These are phyloP conservation scores for Yamadazyma diospyri DNA, from an alignment of 1,139 yeast genomes.

Conservation along the genomic window DNA sequence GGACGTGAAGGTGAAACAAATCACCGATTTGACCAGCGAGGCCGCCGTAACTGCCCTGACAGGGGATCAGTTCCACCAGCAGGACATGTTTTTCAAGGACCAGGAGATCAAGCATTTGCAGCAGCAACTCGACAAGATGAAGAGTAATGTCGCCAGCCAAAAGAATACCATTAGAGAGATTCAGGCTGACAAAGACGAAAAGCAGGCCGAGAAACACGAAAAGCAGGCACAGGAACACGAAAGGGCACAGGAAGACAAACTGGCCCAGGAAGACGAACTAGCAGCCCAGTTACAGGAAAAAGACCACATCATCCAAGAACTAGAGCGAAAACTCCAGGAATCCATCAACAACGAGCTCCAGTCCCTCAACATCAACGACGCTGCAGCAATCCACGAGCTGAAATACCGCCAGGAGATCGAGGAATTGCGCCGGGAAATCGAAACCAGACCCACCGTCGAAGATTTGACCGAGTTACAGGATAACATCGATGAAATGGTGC, in stretches of 20 bases:
- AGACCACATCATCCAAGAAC: constrained; percentile 12
- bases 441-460: constrained; percentile 29
- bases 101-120: constrained; percentile 16
- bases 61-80: constrained; percentile 7
- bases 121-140: constrained; percentile 15
- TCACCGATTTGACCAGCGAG: constrained; percentile 5
- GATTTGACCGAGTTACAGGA: constrained; percentile 30
- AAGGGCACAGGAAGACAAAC: background rate
- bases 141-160: constrained; percentile 10
- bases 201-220: background rate
- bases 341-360: constrained; percentile 15
- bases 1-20: constrained; percentile 4
- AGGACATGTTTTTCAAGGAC: constrained; percentile 14
- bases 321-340: constrained; percentile 14
- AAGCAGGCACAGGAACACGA: background rate
- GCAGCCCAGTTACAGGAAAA: constrained; percentile 7
- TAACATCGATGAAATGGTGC: constrained; percentile 29
- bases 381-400: constrained; percentile 14
- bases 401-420: constrained; percentile 16
- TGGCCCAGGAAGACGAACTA: constrained; percentile 1
- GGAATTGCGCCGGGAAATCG: constrained; percentile 22
- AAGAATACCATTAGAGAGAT: constrained; percentile 12
- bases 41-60: background rate
- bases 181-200: background rate
- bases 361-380: constrained; percentile 15